Evolutionary conservation across 108 stramenopile genomes (phyloP).

Genomic region (Mediolabrus comicus): DNA sequence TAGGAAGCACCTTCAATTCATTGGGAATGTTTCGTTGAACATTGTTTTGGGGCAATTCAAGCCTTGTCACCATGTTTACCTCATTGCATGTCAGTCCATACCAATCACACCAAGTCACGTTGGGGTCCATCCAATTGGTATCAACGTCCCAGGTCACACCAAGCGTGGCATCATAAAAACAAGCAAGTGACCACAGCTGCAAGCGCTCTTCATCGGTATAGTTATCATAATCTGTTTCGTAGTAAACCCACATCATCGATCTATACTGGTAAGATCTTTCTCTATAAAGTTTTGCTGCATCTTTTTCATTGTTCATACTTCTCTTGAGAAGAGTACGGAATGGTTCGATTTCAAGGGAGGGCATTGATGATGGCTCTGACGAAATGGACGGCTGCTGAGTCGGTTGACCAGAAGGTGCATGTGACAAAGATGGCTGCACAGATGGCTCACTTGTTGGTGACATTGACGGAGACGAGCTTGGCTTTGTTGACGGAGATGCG

Average conservation of each 20-base stretch:
- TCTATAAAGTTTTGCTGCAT: background rate
- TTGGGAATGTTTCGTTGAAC: background rate
- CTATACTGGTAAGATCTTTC: slow-evolving; percentile 4
- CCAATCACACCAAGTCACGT: background rate
- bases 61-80: background rate
- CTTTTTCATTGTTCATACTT: background rate
- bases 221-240: background rate
- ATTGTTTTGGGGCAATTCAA: background rate
- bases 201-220: slow-evolving; percentile 6
- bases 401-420: background rate
- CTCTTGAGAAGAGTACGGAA: background rate
- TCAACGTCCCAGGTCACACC: background rate
- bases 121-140: background rate
- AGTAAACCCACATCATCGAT: background rate
- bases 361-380: slow-evolving; percentile 1
- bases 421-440: background rate
- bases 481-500: background rate
- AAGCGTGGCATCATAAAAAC: slow-evolving; percentile 1
- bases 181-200: slow-evolving; percentile 1
- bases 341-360: slow-evolving; percentile 2
- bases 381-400: background rate
- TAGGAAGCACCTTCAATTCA: background rate
- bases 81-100: slow-evolving; percentile 6
- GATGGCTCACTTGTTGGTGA: background rate
- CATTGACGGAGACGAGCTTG: background rate